phyloP scores from a whole-genome alignment of 148 eudicot species.

The Chenopodium album region DNA sequence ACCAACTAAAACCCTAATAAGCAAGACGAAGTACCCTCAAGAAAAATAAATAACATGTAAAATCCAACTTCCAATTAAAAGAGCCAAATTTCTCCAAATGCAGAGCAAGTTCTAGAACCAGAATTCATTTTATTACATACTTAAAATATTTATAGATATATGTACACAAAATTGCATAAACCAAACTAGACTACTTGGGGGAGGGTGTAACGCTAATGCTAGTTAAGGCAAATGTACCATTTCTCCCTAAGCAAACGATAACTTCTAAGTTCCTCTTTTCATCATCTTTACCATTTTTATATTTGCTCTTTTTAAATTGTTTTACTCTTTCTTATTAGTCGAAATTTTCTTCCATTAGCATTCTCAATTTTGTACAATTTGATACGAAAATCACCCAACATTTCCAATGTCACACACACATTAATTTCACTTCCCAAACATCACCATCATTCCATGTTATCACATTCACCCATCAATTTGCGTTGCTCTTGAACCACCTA shows the following conservation, averaged over 20 bases:
- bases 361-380: conserved; percentile 25
- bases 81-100: background rate
- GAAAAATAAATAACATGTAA: background rate
- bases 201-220: conserved; percentile 15
- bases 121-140: conserved; percentile 8
- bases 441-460: background rate
- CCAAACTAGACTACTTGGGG: conserved; percentile 16
- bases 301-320: background rate
- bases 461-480: background rate
- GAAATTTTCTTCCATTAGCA: conserved; percentile 8
- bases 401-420: conserved; percentile 8
- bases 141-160: conserved; percentile 18
- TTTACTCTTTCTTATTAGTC: background rate
- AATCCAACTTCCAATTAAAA: background rate
- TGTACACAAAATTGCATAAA: conserved; percentile 29
- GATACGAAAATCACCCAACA: conserved; percentile 12
- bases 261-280: conserved; percentile 12
- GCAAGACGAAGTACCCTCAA: too few species aligned
- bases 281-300: conserved; percentile 9
- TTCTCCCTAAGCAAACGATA: conserved; percentile 4
- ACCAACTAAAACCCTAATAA: too few species aligned
- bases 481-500: background rate
- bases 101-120: background rate
- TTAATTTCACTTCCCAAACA: background rate
- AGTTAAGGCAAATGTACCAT: conserved; percentile 12